Conservation (phyloP, 352 stramenopile genomes). For the Globisporangium takayamanum region DNA sequence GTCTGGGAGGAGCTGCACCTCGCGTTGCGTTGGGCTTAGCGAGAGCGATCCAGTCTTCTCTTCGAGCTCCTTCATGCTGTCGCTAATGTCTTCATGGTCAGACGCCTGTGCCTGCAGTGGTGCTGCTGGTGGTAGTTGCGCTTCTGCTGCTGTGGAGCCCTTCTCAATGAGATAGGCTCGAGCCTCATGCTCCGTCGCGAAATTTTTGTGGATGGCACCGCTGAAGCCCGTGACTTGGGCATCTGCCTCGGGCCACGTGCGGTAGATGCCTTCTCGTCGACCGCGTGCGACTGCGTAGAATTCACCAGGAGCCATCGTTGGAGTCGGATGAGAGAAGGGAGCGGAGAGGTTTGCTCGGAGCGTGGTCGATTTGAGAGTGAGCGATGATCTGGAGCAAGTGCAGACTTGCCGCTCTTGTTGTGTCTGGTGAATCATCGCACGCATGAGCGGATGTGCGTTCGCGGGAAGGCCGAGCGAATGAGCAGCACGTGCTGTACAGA, state of each 20-base stretch:
- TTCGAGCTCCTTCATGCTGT: neutral
- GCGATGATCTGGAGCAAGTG: too few relatives aligned
- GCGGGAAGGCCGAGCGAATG: too few relatives aligned
- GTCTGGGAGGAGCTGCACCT: neutral
- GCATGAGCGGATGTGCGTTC: too few relatives aligned
- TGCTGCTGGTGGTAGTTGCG: too few relatives aligned
- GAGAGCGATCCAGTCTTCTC: neutral
- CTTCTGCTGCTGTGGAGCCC: neutral
- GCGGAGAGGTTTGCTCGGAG: neutral
- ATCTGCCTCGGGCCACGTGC: conserved; percentile 32
- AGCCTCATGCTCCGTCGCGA: conserved; percentile 39
- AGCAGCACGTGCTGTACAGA: too few relatives aligned
- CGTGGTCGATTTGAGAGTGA: neutral
- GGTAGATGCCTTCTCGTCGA: conserved; percentile 41
- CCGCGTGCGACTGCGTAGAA: conserved; percentile 62
- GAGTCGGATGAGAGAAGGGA: neutral
- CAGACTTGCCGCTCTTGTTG: too few relatives aligned
- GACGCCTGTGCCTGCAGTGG: neutral
- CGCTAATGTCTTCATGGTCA: neutral
- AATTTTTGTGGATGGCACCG: conserved; percentile 54
- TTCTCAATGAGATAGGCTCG: conserved; percentile 33
- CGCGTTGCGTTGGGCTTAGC: neutral
- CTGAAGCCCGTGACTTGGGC: conserved; percentile 54
- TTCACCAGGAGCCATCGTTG: neutral
- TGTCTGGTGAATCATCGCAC: too few relatives aligned